Evolutionary conservation across 495 filamentous ascomycete genomes (phyloP), one percentile per base, ranked within the genome.

Genomic region (Thermothielavioides terrestris): DNA sequence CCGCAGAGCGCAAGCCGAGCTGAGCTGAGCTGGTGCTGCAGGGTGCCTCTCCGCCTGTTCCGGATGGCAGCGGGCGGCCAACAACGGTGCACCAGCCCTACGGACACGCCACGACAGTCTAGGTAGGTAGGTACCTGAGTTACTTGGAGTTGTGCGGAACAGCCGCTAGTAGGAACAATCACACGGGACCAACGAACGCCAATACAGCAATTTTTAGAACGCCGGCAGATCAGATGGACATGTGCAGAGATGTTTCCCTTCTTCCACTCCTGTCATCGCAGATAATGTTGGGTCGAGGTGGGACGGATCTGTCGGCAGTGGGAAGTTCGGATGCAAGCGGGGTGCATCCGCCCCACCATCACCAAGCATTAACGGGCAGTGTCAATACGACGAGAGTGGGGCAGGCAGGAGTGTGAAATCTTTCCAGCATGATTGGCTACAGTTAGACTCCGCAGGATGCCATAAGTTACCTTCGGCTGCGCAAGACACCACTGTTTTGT

Each of bases 11-110:
- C 32, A 37, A 25, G 31, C 22, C 37, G 44, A 46, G 23, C 44
- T 46, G 31, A 25, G 31, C 22, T 46, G 44, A 46, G 23, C 44
- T 46, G 31, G 31, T 46, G 15, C 44, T 46, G 44, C 44, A 46
- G 44, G 44, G 31, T 31, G 7, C 18, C 26, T 9, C 36, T 44
- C 44, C 44, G 44, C 22, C 44, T 27, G 18, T 46, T 46, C 44
- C 44, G 31, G 42, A 15, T 11, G 18, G 20, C 34, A 3, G 34
- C 34, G n/a, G n/a, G n/a, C n/a, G n/a, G n/a, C n/a, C n/a, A n/a
- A n/a, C 44, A 46, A 46, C 44, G 4, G 9, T 18, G 15, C 44
- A 46, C 20, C n/a, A n/a, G 22, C 21, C 10, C 8, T 8, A 11
- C 4, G 23, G 32, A 31, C 14, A n/a, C 32, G 14, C 17, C 18